phyloP scores from a whole-genome alignment of 164 flowering plant species.

The Santalum album region DNA sequence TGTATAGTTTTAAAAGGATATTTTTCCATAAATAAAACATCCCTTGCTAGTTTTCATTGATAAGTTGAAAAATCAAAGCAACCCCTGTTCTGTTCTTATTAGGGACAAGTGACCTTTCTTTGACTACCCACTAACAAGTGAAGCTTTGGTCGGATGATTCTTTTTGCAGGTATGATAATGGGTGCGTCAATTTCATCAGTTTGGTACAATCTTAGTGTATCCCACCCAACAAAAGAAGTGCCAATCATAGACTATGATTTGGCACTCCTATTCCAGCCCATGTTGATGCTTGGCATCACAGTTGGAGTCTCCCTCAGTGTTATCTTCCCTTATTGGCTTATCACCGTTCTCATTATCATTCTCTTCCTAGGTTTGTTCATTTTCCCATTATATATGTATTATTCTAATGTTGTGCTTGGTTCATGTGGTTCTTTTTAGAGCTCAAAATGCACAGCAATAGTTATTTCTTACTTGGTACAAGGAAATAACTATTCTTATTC shows the following conservation, averaged over 20 bases:
- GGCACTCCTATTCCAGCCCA: constrained; percentile 87
- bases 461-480: no score
- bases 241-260: constrained; percentile 90
- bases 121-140: no score
- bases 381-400: no score
- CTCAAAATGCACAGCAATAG: no score
- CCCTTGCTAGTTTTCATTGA: no score
- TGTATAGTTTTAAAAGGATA: no score
- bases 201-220: constrained; percentile 85
- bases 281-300: constrained; percentile 92
- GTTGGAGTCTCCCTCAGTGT: constrained; percentile 82
- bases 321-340: constrained; percentile 95
- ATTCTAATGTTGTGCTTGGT: not conserved
- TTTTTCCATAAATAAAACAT: no score
- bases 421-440: no score
- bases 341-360: constrained; percentile 84
- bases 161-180: constrained; percentile 88
- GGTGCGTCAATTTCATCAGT: constrained; percentile 88
- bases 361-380: constrained; percentile 61
- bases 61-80: no score
- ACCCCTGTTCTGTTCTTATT: no score
- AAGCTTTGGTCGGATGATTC: not conserved
- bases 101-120: no score
- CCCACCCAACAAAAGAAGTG: constrained; percentile 72
- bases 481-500: no score